A percentile compares a stretch with the other conserved stretches of the same genome.
Conservation (phyloP, 139 green algal species). For the Closterium sp. region DNA sequence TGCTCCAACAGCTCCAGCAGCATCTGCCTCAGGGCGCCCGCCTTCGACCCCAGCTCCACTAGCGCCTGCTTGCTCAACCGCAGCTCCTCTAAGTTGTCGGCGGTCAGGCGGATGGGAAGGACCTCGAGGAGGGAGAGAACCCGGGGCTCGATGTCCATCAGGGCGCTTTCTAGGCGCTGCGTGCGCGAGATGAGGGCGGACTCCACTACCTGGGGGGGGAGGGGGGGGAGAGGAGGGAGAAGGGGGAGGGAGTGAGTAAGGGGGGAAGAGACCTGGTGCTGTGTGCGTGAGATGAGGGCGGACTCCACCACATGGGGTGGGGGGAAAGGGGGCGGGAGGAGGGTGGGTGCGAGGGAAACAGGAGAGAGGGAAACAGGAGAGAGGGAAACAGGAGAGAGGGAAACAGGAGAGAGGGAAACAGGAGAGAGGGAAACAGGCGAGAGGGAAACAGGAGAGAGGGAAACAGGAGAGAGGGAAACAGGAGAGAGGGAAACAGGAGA, state of each 20-base stretch:
- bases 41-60: slow-evolving; percentile 45
- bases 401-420: too few relatives aligned
- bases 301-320: slow-evolving; percentile 24
- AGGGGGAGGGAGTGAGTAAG: background rate
- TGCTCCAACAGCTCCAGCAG: slow-evolving; percentile 59
- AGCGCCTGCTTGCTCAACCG: slow-evolving; percentile 48
- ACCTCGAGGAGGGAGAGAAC: slow-evolving; percentile 36
- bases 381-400: too few relatives aligned
- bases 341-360: too few relatives aligned
- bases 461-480: too few relatives aligned
- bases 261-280: too few relatives aligned
- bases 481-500: too few relatives aligned
- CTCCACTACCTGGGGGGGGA: slow-evolving; percentile 18
- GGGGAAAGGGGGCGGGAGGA: background rate
- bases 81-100: slow-evolving; percentile 42
- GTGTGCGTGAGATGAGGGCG: slow-evolving; percentile 38
- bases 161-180: slow-evolving; percentile 31
- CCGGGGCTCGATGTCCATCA: slow-evolving; percentile 34
- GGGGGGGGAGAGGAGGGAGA: too few relatives aligned
- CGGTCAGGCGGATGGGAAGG: slow-evolving; percentile 33
- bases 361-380: too few relatives aligned
- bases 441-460: too few relatives aligned
- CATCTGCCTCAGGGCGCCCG: slow-evolving; percentile 46
- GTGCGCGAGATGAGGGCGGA: slow-evolving; percentile 40
- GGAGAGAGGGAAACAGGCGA: too few relatives aligned